These are phyloP conservation scores for Wallemia hederae DNA, from an alignment of 1,284 basidiomycete species.

Conservation along the genomic window DNA sequence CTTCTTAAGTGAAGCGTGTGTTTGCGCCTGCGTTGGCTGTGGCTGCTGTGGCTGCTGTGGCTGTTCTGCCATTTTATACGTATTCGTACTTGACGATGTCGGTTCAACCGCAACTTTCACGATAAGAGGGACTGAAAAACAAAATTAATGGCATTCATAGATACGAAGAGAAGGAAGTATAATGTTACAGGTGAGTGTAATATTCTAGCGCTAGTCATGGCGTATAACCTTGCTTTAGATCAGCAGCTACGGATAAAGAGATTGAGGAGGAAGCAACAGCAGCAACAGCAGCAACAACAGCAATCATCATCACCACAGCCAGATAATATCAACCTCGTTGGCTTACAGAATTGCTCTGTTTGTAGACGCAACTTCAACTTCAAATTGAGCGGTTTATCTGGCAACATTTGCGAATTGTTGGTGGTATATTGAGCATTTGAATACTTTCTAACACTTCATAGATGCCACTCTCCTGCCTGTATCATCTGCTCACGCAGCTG, in stretches of 20 bases:
- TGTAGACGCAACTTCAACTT: background rate
- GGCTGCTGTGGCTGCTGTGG: background rate
- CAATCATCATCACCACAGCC: no score
- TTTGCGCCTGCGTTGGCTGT: background rate
- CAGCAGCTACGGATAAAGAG: background rate
- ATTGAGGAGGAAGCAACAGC: background rate
- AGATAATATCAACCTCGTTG: background rate
- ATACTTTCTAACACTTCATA: background rate
- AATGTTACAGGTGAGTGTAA: background rate
- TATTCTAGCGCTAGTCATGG: background rate
- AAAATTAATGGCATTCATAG: no score
- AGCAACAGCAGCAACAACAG: background rate
- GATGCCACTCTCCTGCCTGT: background rate
- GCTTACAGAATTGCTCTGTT: background rate
- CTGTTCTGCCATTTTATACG: no score
- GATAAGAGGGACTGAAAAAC: no score
- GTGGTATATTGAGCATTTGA: background rate
- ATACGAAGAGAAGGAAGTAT: no score
- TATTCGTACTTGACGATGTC: no score
- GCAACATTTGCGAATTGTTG: background rate
- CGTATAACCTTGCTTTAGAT: background rate
- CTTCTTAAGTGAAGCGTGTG: conserved; percentile 16
- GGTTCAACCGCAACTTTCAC: no score
- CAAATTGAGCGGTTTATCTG: background rate
- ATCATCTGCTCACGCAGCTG: background rate